phyloP scores from a whole-genome alignment of 352 stramenopile species.

The Saprolegnia diclina region DNA sequence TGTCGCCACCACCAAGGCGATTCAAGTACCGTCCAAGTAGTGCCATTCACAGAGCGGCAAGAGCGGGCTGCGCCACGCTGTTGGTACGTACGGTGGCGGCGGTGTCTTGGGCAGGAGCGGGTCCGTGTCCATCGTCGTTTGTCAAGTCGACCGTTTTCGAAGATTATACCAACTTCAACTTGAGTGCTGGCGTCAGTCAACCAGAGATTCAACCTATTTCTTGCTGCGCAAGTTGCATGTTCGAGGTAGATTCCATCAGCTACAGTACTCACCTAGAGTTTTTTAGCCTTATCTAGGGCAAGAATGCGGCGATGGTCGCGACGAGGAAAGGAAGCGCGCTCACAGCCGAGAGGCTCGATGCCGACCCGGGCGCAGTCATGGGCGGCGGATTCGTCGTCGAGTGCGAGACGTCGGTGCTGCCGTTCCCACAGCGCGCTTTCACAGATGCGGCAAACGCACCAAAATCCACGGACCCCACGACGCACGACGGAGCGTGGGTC shows the following conservation, averaged over 20 bases:
- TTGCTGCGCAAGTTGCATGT: too few species aligned
- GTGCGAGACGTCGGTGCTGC: neutral
- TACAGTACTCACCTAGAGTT: too few species aligned
- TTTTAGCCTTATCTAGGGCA: too few species aligned
- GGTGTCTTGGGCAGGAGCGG: too few species aligned
- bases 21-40: slow-evolving; percentile 33
- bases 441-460: slow-evolving; percentile 18
- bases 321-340: too few species aligned
- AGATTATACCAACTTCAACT: too few species aligned
- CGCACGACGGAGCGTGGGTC: slow-evolving; percentile 10
- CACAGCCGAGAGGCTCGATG: neutral
- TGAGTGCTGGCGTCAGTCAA: too few species aligned
- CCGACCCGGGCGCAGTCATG: neutral
- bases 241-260: too few species aligned
- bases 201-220: too few species aligned
- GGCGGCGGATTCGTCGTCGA: neutral
- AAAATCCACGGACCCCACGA: slow-evolving; percentile 4
- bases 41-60: neutral
- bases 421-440: neutral
- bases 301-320: too few species aligned
- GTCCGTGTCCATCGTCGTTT: too few species aligned
- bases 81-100: neutral
- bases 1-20: neutral
- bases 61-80: neutral
- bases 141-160: too few species aligned